These are phyloP conservation scores for Boletus rubroflammeus DNA, from an alignment of 768 basidiomycete genomes.

Conservation along the genomic window DNA sequence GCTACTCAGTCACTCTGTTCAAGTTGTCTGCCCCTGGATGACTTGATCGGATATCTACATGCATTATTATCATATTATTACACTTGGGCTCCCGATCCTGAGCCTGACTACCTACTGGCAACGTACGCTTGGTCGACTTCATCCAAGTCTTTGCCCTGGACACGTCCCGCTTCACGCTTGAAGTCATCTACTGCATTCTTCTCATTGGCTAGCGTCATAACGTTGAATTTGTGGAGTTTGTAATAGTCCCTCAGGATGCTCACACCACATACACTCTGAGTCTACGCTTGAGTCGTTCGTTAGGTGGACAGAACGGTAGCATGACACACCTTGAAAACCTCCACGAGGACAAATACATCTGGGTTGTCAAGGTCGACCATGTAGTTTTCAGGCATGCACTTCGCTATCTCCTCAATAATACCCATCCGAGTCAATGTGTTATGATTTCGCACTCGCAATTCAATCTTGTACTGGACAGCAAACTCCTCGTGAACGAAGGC, in stretches of 20 bases:
- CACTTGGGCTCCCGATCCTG: not conserved
- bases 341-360: conserved; percentile 71
- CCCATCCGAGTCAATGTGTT: conserved; percentile 56
- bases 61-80: not conserved
- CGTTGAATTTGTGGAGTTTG: conserved; percentile 70
- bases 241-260: conserved; percentile 74
- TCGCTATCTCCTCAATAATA: conserved; percentile 66
- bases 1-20: too few species aligned
- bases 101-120: not conserved
- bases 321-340: conserved; percentile 71
- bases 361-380: conserved; percentile 66
- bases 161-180: conserved; percentile 32
- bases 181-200: conserved; percentile 39
- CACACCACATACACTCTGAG: conserved; percentile 70
- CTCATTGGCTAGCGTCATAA: conserved; percentile 63
- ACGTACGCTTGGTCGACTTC: not conserved
- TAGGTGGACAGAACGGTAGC: not conserved
- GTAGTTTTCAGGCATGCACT: conserved; percentile 65
- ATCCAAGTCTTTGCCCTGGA: conserved; percentile 19
- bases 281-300: not conserved
- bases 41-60: not conserved
- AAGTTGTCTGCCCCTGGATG: not conserved
- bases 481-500: not conserved
- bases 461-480: conserved; percentile 69
- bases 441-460: conserved; percentile 72